Evolutionary conservation across 352 stramenopile species (phyloP).

Genomic region (Globisporangium nodosum): DNA sequence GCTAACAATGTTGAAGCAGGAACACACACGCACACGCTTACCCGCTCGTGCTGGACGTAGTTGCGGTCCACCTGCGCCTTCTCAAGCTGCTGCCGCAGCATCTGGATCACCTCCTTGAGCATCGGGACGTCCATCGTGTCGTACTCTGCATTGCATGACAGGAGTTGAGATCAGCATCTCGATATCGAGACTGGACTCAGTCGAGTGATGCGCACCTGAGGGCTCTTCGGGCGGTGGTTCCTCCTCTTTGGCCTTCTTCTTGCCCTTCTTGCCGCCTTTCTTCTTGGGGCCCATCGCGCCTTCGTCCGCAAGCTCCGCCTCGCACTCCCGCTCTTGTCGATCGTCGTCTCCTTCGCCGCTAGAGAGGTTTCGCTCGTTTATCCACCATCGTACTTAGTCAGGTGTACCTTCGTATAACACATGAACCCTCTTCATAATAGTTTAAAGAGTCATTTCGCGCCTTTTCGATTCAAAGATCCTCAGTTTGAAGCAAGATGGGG

Average conservation of each 20-base stretch:
- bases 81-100: constrained; percentile 89
- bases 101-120: constrained; percentile 91
- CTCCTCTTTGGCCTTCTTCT: constrained; percentile 68
- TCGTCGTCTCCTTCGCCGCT: neutral
- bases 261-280: constrained; percentile 57
- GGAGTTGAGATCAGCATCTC: neutral
- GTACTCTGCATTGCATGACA: constrained; percentile 59
- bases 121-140: constrained; percentile 92
- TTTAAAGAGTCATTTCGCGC: neutral
- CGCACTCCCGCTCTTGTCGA: neutral
- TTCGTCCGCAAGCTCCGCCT: neutral
- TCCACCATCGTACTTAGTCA: too few species aligned
- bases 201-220: constrained; percentile 31
- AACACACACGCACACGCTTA: constrained; percentile 12
- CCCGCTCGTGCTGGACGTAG: constrained; percentile 92
- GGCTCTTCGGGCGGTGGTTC: constrained; percentile 59
- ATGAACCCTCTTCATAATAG: too few species aligned
- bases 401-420: too few species aligned
- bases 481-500: constrained; percentile 17
- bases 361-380: neutral
- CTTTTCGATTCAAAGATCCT: neutral
- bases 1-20: neutral
- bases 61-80: constrained; percentile 91
- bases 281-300: constrained; percentile 63
- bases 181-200: neutral